phyloP scores from a whole-genome alignment of 495 filamentous ascomycete species.

The Neurospora sp. region DNA sequence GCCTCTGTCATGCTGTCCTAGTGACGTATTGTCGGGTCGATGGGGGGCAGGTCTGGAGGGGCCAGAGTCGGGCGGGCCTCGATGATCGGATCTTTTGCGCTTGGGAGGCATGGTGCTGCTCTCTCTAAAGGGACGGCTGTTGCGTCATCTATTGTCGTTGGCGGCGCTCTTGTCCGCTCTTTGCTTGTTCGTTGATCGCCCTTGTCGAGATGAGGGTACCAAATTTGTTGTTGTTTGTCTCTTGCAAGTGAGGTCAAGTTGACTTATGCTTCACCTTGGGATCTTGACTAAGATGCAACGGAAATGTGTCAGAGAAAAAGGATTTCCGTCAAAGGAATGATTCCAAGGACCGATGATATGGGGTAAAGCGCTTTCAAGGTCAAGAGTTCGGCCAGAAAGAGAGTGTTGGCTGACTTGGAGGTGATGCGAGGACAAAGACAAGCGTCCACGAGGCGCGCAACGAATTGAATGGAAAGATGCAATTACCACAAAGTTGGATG shows the following conservation, averaged over 20 bases:
- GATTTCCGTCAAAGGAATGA: background rate
- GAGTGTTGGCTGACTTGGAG: background rate
- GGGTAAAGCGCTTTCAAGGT: background rate
- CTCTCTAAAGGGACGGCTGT: slow-evolving; percentile 1
- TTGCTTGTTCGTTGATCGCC: background rate
- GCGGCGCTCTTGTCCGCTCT: background rate
- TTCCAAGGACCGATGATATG: background rate
- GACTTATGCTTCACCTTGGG: background rate
- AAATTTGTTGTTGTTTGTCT: background rate
- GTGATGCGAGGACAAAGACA: background rate
- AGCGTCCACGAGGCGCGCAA: background rate
- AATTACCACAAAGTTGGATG: background rate
- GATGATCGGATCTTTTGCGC: slow-evolving; percentile 42
- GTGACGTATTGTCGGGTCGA: slow-evolving; percentile 36
- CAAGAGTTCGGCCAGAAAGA: background rate
- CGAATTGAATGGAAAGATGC: background rate
- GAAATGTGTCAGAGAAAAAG: background rate
- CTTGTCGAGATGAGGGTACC: background rate
- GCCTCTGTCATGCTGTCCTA: slow-evolving; percentile 42
- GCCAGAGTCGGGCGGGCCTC: slow-evolving; percentile 31
- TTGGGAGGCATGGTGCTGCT: slow-evolving; percentile 39
- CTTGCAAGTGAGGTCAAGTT: background rate
- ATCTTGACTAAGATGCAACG: background rate
- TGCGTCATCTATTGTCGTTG: slow-evolving; percentile 16
- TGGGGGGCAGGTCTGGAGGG: slow-evolving; percentile 41